phyloP scores from a whole-genome alignment of 108 stramenopile genomes.

The Schizochytrium sp. region DNA sequence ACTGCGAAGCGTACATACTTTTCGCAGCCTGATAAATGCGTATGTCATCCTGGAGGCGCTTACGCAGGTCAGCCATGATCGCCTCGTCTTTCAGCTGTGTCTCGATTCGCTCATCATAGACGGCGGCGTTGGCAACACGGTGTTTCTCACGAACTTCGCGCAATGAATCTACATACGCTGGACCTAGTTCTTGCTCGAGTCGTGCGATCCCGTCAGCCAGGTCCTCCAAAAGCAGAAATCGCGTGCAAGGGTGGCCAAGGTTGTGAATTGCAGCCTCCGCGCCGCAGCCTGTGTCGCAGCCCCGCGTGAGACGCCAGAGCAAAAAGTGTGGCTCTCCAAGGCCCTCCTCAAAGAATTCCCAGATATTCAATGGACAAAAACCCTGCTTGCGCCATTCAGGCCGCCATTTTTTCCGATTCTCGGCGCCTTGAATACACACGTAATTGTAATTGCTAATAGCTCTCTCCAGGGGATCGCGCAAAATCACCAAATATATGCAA shows the following conservation, averaged over 20 bases:
- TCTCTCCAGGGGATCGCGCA: neutral
- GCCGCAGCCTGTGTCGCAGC: neutral
- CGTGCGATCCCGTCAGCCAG: neutral
- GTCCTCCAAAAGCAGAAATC: neutral
- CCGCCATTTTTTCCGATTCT: neutral
- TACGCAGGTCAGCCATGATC: neutral
- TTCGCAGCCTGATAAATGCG: neutral
- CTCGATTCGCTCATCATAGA: neutral
- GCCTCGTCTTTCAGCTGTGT: neutral
- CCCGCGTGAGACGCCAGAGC: conserved; percentile 12
- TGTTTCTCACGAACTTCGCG: neutral
- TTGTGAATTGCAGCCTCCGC: neutral
- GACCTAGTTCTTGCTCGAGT: neutral
- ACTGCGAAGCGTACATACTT: neutral
- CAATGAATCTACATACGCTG: neutral
- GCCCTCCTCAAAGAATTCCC: neutral
- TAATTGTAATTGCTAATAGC: conserved; percentile 8
- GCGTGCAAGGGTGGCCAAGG: neutral
- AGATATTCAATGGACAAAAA: neutral
- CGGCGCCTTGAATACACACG: conserved; percentile 7
- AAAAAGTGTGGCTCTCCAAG: conserved; percentile 6
- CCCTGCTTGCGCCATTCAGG: neutral
- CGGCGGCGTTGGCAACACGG: neutral
- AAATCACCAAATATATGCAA: neutral
- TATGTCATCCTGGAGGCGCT: neutral